Base-by-base conservation (phyloP, 495 filamentous ascomycete species). In the Xylaria grammica region DNA sequence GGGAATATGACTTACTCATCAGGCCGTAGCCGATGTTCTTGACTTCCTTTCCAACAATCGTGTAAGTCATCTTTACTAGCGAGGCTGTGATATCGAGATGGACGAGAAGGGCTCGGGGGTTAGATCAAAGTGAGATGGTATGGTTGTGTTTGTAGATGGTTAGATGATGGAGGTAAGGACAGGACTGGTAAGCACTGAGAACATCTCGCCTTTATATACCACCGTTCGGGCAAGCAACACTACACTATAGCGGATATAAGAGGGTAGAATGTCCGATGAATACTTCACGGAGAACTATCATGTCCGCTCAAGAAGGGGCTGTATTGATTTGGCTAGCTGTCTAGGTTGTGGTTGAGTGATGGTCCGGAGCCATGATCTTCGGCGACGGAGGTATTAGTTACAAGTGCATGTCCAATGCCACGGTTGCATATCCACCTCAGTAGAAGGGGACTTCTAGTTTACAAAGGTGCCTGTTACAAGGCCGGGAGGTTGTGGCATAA, bases 21-120 rank as follows among this genome's bases (percentile, higher is more conserved):
- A 83, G 67, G 42, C 80, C 80, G 44, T 74, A 81, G 50, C 80
- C 80, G 30, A 74, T 81, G 60, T 65, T 60, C 40, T 81, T 79
- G 49, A 81, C 72, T 48, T 72, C 59, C 55, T 82, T 81, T 29
- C 69, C 75, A 36, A 67, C 53, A n/a, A 82, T 60, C 54, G 71
- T 34, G 30, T 60, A 60, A 38, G 30, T 9, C 58, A 60, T 60
- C 1, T 34, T 60, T 4, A 5, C 2, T 6, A 8, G 15, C 0
- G 17, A 20, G 2, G 22, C 26, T 0, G 3, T 1, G 15, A 9
- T 26, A 6, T 24, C 11, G 19, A 13, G 19, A 53, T 20, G 9
- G 13, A 6, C 19, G 20, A 20, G 17, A 24, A n/a, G 13, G 0
- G 20, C 19, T 24, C 34, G 2, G 10, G 10, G n/a, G 13, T 9